Evolutionary conservation across 257 asterid species (phyloP).

Genomic region (Solanum tarijense): DNA sequence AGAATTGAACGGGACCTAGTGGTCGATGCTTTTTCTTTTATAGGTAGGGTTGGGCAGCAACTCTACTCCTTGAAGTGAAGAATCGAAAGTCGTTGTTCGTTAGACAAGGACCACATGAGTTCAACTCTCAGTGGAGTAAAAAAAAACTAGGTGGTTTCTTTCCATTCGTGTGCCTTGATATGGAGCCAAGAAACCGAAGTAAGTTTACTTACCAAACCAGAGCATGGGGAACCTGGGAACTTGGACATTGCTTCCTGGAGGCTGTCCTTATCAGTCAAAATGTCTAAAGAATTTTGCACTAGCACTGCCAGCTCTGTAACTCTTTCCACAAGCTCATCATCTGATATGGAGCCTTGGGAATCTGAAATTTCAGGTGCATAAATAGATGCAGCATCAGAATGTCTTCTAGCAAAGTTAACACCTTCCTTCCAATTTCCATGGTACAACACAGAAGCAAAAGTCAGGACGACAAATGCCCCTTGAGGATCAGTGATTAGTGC

Average conservation of each 20-base stretch:
- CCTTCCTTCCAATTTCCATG: slow-evolving; percentile 61
- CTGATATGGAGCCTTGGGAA: slow-evolving; percentile 28
- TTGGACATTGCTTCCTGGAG: slow-evolving; percentile 51
- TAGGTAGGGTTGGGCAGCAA: not conserved
- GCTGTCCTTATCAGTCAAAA: slow-evolving; percentile 27
- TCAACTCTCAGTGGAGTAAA: not conserved
- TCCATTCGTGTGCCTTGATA: not conserved
- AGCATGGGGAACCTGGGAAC: slow-evolving; percentile 41
- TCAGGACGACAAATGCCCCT: slow-evolving; percentile 49
- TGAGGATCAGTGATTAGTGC: slow-evolving; percentile 59
- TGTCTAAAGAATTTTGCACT: slow-evolving; percentile 32
- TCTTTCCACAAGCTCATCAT: slow-evolving; percentile 58
- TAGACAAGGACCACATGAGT: not conserved
- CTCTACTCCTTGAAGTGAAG: not conserved
- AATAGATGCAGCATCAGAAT: slow-evolving; percentile 29
- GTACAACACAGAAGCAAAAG: slow-evolving; percentile 73
- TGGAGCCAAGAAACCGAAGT: slow-evolving; percentile 5
- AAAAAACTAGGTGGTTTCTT: not conserved
- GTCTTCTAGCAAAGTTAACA: slow-evolving; percentile 48
- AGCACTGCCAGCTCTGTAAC: slow-evolving; percentile 38
- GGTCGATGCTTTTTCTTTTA: not conserved
- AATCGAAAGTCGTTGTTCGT: not conserved
- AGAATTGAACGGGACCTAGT: not conserved
- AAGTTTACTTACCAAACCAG: slow-evolving; percentile 52
- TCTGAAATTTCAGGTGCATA: slow-evolving; percentile 58